A percentile compares a stretch with the other conserved stretches of the same genome.
phyloP scores from a whole-genome alignment of 1,139 yeast genomes.

The Yamadazyma jaroonii region DNA sequence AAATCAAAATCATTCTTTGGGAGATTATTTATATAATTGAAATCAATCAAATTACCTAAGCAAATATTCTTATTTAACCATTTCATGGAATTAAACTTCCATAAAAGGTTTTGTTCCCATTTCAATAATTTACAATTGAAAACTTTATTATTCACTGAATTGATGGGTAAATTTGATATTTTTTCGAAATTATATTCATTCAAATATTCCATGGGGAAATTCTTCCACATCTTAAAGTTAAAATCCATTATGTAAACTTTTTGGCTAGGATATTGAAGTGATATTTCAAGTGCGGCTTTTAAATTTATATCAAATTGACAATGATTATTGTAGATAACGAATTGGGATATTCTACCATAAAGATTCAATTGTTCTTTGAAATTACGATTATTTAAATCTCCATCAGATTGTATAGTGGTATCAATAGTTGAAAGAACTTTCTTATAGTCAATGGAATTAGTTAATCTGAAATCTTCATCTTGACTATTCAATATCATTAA shows the following conservation, averaged over 20 bases:
- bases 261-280: conserved; percentile 5
- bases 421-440: conserved; percentile 7
- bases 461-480: conserved; percentile 12
- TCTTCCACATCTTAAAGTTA: conserved; percentile 14
- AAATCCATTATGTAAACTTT: conserved; percentile 19
- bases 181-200: conserved; percentile 15
- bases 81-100: conserved; percentile 33
- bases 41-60: conserved; percentile 35
- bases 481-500: conserved; percentile 14
- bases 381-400: conserved; percentile 31
- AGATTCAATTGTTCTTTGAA: conserved; percentile 29
- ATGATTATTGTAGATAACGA: conserved; percentile 29
- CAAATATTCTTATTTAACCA: conserved; percentile 27
- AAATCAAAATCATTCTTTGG: conserved; percentile 24
- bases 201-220: conserved; percentile 15
- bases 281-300: conserved; percentile 13
- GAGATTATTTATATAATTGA: conserved; percentile 19
- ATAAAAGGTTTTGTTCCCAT: conserved; percentile 37
- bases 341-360: conserved; percentile 33
- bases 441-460: conserved; percentile 12
- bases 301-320: conserved; percentile 13
- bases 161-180: conserved; percentile 16
- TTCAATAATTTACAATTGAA: conserved; percentile 24
- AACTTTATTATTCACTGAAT: conserved; percentile 17
- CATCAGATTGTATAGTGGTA: neutral